Evolutionary conservation across 345 rosid genomes (phyloP).

Genomic region (Brassica nigra): DNA sequence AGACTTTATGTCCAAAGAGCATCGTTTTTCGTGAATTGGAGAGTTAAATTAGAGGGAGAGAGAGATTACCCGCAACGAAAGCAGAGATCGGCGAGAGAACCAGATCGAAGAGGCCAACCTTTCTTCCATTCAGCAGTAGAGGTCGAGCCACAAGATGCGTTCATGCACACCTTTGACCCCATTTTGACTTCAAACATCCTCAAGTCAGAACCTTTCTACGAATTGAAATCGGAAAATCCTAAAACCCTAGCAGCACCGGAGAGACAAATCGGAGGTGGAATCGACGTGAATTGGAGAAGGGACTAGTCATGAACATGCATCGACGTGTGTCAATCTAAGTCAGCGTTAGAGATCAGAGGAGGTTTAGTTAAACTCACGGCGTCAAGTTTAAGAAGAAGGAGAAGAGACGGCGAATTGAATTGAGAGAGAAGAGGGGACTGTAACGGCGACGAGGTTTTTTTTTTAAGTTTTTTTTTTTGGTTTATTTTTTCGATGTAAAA

Average conservation of each 20-base stretch:
- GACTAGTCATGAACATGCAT: slow-evolving; percentile 40
- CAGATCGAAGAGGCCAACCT: slow-evolving; percentile 92
- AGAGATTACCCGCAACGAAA: slow-evolving; percentile 71
- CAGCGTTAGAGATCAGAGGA: slow-evolving; percentile 22
- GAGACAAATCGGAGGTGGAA: slow-evolving; percentile 32
- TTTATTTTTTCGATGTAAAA: slow-evolving; percentile 28
- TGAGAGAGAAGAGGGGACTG: slow-evolving; percentile 25
- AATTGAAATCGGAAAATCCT: slow-evolving; percentile 19
- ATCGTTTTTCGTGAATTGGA: background rate
- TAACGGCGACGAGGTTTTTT: slow-evolving; percentile 39
- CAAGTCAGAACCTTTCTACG: background rate
- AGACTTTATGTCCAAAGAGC: background rate
- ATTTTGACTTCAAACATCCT: slow-evolving; percentile 40
- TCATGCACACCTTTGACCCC: slow-evolving; percentile 84
- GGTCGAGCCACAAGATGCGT: slow-evolving; percentile 59
- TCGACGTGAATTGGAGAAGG: slow-evolving; percentile 38
- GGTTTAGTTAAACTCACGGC: background rate
- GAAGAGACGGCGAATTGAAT: slow-evolving; percentile 29
- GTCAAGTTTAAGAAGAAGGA: background rate
- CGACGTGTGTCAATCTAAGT: slow-evolving; percentile 39
- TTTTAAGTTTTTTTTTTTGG: background rate
- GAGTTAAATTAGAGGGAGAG: slow-evolving; percentile 14
- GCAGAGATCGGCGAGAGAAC: slow-evolving; percentile 76
- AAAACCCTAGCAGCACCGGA: slow-evolving; percentile 26
- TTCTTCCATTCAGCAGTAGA: slow-evolving; percentile 68